Evolutionary conservation across 441 rosid species (phyloP), one percentile per base, ranked within the genome.

Genomic region (Erysimum pusillum): DNA sequence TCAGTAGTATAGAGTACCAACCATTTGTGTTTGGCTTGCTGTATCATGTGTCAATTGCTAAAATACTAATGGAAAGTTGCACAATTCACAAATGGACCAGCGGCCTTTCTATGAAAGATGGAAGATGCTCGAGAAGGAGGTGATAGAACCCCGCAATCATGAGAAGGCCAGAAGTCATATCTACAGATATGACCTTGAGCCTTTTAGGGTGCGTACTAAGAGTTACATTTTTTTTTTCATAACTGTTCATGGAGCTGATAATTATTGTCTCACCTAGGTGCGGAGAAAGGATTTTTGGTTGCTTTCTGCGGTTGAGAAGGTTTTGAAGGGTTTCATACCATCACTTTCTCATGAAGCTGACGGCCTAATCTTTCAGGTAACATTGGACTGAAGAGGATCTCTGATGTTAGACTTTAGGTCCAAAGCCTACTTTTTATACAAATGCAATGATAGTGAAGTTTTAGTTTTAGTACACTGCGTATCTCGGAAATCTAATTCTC

Each of bases 281-380:
- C 89, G 98, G 79, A 91, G 97, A 84, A 96, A 96, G 83, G 99
- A 91, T 75, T 96, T 96, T 82, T 96, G 99, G 99, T 65, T 91
- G 86, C 97, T 96, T 69, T 91, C 98, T 80, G 85, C 98, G 25
- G 98, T 90, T 52, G 87, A 84, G 71, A 94, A 89, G 86, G 83
- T 96, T 73, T 78, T 96, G 75, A 94, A 87, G 82, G 98, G 91
- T 71, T 94, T 94, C 81, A 97, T 94, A 67, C 99, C 99, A 12
- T 87, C 76, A 83, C 98, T 97, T 69, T 94, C 99, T 17, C 99
- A 97, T 85, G 98, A 94, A 75, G 96, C 99, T 4, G 99, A 97
- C 73, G 99, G 99, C 41, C 91, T 96, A 67, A 91, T 97, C 68
- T 97, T 97, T 87, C 99, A 97, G 98, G 99, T 96, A 73, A 66